Evolutionary conservation across 2,329 filamentous ascomycete species (phyloP), one percentile per base, ranked within the genome.

Genomic region (Ophidiomyces ophidiicola): DNA sequence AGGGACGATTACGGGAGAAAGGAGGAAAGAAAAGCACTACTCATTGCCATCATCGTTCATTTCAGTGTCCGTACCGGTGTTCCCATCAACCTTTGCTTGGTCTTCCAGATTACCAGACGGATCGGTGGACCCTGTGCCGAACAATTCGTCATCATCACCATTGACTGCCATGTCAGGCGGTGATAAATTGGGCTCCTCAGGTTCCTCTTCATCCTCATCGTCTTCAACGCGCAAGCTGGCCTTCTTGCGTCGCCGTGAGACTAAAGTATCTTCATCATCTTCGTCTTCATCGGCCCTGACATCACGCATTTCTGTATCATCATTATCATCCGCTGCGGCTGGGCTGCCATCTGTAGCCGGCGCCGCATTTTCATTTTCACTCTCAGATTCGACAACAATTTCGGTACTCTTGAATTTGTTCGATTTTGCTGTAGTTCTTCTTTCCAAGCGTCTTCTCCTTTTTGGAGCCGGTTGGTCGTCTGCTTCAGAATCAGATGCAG

Each of bases 381-480:
- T 74, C 47, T 82, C 79, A 44, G 79, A 84, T 46, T 88, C 82
- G 31, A 84, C 80, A 19, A 94, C 77, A 46, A 86, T 75, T 60
- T 93, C 86, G 1, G 74, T 78, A 36, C 81, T 87, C 71, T 94
- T 94, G 69, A 75, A 93, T 61, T 93, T 92, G 57, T 59, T 52
- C 51, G 49, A 54, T 50, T 55, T 62, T 33, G 49, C 57, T 48
- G 51, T 52, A 19, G 56, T 52, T 53, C 73, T 73, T 43, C 72
- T 61, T 49, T 76, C 73, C 37, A 78, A 52, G 52, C 71, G 71
- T 56, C 74, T 67, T 54, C 72, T 71, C 63, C 78, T 78, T 61
- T 72, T 72, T 5, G 63, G 62, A 23, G 55, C 49, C 26, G 58
- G 43, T 33, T 44, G 44, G 24, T 47, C 43, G 39, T 48, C 38